Conservation (phyloP, 352 stramenopile species). For the Globisporangium sylvaticum region DNA sequence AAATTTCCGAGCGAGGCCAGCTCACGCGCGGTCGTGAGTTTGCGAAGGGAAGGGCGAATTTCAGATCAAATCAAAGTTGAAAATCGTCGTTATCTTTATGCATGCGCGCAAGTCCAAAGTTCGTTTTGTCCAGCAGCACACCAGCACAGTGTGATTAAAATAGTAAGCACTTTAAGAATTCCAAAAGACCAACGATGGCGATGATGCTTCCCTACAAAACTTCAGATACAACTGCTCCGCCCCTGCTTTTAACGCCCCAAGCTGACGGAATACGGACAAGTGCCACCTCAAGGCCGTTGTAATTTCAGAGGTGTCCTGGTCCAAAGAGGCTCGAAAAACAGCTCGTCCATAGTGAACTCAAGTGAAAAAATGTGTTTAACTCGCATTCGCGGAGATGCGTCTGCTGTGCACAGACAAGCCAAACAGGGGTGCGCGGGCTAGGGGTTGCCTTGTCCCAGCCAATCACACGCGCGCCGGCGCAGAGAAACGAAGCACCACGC, state of each 20-base stretch:
- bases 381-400: neutral
- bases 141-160: neutral
- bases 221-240: neutral
- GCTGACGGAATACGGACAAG: neutral
- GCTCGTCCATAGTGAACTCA: neutral
- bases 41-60: neutral
- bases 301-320: neutral
- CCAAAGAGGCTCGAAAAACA: neutral
- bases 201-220: neutral
- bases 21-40: neutral
- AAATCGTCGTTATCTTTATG: too few species aligned
- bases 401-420: slow-evolving; percentile 1
- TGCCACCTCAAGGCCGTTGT: neutral
- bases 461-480: neutral
- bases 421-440: neutral
- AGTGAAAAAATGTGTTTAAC: neutral
- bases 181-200: neutral
- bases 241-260: neutral
- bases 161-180: neutral
- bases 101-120: too few species aligned
- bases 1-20: neutral
- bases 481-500: slow-evolving; percentile 6
- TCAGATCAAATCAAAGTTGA: too few species aligned
- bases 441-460: neutral
- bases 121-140: neutral